Base-by-base conservation (phyloP, 257 asterid genomes). In the Solanum peruvianum region DNA sequence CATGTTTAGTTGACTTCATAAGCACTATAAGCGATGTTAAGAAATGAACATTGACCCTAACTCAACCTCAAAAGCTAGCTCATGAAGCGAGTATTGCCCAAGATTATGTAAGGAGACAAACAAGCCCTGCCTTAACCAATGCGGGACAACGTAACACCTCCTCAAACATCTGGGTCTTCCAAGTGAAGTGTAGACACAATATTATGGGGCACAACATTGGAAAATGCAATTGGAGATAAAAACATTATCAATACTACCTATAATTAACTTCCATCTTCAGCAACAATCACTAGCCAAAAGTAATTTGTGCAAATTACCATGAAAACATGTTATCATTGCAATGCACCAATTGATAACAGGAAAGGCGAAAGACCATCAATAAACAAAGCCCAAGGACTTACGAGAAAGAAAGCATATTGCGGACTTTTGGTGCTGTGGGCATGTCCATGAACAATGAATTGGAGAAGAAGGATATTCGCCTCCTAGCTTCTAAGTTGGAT, bases 351-450 rank as follows among this genome's bases (percentile, higher is more conserved):
- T 76, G 37, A n/a, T 42, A 13, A n/a, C 20, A 16, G 60, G 83
- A 76, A 76, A 42, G 20, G 60, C n/a, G 31, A 76, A 76, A n/a
- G 83, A 73, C 31, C 82, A n/a, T 21, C 82, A 39, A 73, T 37
- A 73, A 39, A 37, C 52, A 37, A 39, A 31, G 58, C 23, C 58
- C 13, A 0, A 84, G 39, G 76, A 95, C 99, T 96, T 92, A 97
- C 99, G 98, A 95, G 97, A 97, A 97, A 29, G 99, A 94, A 72
- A 97, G 94, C 99, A 97, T 97, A 88, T 97, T 97, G 89, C 99
- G 99, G 87, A 97, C 99, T 95, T 95, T 97, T 85, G 99, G 99
- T 86, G 99, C 98, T 18, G 93, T 39, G 83, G 99, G 99, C 99
- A 97, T 97, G 82, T 97, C 98, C 99, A 97, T 97, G 88, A 97